phyloP scores from a whole-genome alignment of 352 stramenopile genomes.

The Pythium brachiatum region DNA sequence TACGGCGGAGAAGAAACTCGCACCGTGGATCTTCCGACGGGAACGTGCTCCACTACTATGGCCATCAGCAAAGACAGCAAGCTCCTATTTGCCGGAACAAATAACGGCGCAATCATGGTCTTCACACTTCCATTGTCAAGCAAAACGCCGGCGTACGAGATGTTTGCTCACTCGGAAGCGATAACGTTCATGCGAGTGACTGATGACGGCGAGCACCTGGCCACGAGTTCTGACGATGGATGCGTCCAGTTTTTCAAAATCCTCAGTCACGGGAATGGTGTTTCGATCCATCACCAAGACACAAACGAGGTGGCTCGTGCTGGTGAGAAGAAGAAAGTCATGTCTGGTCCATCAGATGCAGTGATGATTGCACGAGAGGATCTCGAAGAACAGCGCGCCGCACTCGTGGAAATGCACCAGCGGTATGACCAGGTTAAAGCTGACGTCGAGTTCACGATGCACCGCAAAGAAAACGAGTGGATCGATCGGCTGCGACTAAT shows the following conservation, averaged over 20 bases:
- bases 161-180: conserved; percentile 54
- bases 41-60: conserved; percentile 47
- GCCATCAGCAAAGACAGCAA: conserved; percentile 59
- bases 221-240: conserved; percentile 62
- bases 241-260: conserved; percentile 61
- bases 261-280: conserved; percentile 13
- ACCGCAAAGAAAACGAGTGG: conserved; percentile 88
- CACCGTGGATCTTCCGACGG: conserved; percentile 40
- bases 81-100: conserved; percentile 67
- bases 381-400: conserved; percentile 60
- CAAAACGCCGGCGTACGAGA: conserved; percentile 36
- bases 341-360: conserved; percentile 29
- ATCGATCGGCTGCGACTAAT: conserved; percentile 74
- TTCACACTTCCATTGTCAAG: conserved; percentile 57
- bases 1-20: conserved; percentile 56
- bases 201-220: conserved; percentile 58
- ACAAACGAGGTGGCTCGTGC: background rate
- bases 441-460: conserved; percentile 80
- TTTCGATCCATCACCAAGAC: background rate
- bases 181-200: conserved; percentile 75
- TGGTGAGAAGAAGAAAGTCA: conserved; percentile 27
- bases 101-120: conserved; percentile 54
- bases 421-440: conserved; percentile 75
- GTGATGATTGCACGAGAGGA: conserved; percentile 76
- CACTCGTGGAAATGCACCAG: conserved; percentile 59